phyloP scores from a whole-genome alignment of 2,329 filamentous ascomycete genomes.

The Annulohypoxylon truncatum region DNA sequence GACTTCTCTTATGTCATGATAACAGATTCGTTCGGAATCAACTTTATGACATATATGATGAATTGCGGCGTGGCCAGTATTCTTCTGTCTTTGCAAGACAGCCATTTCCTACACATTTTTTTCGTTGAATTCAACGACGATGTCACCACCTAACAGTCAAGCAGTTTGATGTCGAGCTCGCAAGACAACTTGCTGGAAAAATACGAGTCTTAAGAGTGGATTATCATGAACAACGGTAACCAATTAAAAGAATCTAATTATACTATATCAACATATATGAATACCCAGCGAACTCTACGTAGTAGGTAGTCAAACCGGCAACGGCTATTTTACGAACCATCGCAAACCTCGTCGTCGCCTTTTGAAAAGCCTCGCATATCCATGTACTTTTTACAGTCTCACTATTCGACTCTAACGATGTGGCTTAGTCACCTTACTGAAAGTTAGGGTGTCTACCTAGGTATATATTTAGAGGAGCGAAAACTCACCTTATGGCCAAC shows the following conservation, averaged over 20 bases:
- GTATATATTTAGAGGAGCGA: background rate
- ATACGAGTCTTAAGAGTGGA: background rate
- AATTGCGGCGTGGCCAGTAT: no score
- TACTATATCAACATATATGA: no score
- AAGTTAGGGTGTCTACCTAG: no score
- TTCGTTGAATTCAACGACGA: background rate
- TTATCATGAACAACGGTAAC: background rate
- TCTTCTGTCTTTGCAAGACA: no score
- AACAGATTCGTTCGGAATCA: background rate
- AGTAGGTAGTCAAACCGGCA: no score
- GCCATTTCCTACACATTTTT: background rate
- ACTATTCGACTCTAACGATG: no score
- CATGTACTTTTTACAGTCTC: background rate
- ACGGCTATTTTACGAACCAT: background rate
- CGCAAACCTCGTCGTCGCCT: background rate
- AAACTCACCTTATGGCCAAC: background rate
- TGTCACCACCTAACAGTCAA: no score
- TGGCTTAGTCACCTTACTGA: no score
- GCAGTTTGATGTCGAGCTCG: background rate
- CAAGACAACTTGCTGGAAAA: background rate
- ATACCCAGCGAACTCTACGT: no score
- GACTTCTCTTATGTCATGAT: background rate
- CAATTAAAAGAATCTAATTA: background rate
- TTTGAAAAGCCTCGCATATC: background rate
- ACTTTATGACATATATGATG: background rate